Base-by-base conservation (phyloP, 257 asterid genomes). In the Nicotiana obtusifolia region DNA sequence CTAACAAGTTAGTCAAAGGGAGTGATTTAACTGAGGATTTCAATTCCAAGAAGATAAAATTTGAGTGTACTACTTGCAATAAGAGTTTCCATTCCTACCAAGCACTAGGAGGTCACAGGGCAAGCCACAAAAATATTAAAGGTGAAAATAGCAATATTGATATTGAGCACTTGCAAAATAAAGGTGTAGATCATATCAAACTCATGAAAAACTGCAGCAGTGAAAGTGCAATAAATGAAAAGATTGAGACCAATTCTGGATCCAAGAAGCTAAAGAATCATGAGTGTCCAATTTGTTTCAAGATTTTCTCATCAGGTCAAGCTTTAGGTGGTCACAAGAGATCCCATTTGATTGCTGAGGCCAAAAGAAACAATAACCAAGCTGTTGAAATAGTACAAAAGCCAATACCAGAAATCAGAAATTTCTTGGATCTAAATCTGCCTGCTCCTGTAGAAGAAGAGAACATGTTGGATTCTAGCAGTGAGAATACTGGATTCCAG, bases 301-400 rank as follows among this genome's bases (percentile, higher is more conserved):
- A 86, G 84, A 88, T 86, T 82, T 93, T 93, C 87, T 49, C 92
- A 69, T 93, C 98, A 30, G 97, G 97, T 3, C 97, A 92, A 84
- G 97, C 99, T 4, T 87, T 95, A 82, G 99, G 98, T 33, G 99
- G 99, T 28, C 99, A 95, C 91, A 95, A 92, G 87, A 88, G 98
- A 83, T 91, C 98, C 59, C 98, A 95, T 76, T 71, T 91, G 66
- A 80, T 89, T 77, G 84, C 82, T 26, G 91, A 87, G 80, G 81
- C 87, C 4, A 88, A 88, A 81, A 78, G 44, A 67, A 78, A 62
- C 75, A 79, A 22, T 16, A 14, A 49, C 37, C 87, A 81, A 22
- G 8, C 81, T 15, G 47, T 62, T 47, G 76, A 28, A 13, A 64
- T 71, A 41, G 13, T 41, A 11, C 78, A 79, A 17, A 81, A 89